Conservation (phyloP, 2,329 filamentous ascomycete species). For the Alternaria ventricosa region DNA sequence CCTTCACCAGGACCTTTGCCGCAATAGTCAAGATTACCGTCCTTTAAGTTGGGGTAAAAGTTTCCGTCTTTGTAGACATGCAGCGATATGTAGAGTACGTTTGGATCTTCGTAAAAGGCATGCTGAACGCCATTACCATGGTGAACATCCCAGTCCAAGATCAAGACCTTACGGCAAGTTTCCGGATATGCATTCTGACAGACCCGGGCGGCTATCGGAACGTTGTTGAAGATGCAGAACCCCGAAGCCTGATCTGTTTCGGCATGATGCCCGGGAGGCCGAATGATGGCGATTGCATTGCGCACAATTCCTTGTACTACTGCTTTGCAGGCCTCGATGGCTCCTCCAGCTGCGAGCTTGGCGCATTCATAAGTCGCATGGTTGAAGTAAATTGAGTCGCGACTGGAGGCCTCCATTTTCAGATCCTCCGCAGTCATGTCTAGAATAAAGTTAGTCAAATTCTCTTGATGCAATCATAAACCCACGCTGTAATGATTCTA, state of each 20-base stretch:
- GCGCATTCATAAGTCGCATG: constrained; percentile 81
- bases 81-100: constrained; percentile 92
- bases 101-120: constrained; percentile 93
- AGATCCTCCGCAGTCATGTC: constrained; percentile 66
- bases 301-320: constrained; percentile 84
- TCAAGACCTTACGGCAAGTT: constrained; percentile 83
- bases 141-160: constrained; percentile 87
- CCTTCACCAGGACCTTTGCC: constrained; percentile 65
- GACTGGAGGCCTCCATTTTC: constrained; percentile 66
- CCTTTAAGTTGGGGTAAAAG: constrained; percentile 77
- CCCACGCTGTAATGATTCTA: constrained; percentile 63
- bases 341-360: constrained; percentile 84
- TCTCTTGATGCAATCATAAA: constrained; percentile 12
- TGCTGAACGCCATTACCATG: constrained; percentile 93
- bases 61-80: constrained; percentile 84
- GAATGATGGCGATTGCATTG: constrained; percentile 94
- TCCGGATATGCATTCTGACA: constrained; percentile 84
- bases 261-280: constrained; percentile 93
- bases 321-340: constrained; percentile 94
- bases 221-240: constrained; percentile 98
- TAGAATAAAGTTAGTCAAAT: constrained; percentile 20
- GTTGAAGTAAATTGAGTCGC: constrained; percentile 65
- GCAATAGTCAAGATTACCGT: constrained; percentile 66
- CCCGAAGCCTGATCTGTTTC: constrained; percentile 87
- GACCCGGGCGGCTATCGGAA: constrained; percentile 86